A percentile compares a stretch with the other conserved stretches of the same genome.
phyloP scores from a whole-genome alignment of 2,329 filamentous ascomycete genomes.

The Phyllosticta citrichinensis region DNA sequence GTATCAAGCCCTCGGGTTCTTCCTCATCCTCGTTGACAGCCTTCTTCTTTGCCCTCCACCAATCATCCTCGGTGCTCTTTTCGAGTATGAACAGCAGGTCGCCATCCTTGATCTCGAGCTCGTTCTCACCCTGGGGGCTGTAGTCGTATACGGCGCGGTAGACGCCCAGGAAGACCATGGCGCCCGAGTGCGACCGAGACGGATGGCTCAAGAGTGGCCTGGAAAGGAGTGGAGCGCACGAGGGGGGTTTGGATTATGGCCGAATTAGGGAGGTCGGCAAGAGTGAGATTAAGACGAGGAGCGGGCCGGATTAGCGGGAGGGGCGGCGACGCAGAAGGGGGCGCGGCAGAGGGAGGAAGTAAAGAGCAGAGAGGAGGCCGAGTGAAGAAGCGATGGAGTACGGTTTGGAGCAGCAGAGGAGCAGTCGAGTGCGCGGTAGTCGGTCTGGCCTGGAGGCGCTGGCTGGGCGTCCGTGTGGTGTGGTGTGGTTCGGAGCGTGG shows the following conservation, averaged over 20 bases:
- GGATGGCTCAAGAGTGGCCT: constrained; percentile 47
- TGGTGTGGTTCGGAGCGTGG: neutral
- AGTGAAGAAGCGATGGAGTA: neutral
- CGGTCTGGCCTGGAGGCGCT: neutral
- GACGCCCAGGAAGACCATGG: constrained; percentile 85
- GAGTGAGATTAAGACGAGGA: neutral
- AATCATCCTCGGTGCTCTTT: constrained; percentile 64
- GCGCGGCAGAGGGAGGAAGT: neutral
- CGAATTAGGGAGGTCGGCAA: neutral
- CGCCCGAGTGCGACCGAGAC: neutral
- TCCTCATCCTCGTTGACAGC: constrained; percentile 70
- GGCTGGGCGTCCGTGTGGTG: neutral
- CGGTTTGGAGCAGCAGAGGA: neutral
- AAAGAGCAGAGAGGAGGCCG: neutral
- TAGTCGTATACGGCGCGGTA: constrained; percentile 93
- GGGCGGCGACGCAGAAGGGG: neutral
- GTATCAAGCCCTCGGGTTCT: constrained; percentile 80
- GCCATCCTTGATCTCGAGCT: constrained; percentile 75
- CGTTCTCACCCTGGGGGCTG: constrained; percentile 71
- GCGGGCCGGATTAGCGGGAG: neutral
- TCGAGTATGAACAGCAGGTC: constrained; percentile 84
- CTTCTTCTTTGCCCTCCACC: constrained; percentile 96
- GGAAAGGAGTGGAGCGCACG: constrained; percentile 42
- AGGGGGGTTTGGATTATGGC: neutral
- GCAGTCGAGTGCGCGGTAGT: neutral